These are phyloP conservation scores for Lenzites betulinus DNA, from an alignment of 768 basidiomycete genomes.

Conservation along the genomic window DNA sequence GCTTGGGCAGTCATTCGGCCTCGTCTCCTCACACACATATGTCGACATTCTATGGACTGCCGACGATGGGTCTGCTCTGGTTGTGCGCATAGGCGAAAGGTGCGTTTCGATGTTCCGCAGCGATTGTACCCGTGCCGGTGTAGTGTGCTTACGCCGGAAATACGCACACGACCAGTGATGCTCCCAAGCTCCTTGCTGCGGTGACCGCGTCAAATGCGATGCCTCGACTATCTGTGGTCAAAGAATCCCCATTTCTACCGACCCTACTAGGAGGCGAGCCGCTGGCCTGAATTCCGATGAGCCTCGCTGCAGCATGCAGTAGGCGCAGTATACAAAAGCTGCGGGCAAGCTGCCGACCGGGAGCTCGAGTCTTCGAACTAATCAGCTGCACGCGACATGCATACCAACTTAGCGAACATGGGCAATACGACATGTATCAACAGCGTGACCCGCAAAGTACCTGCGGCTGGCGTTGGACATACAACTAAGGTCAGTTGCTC, in stretches of 20 bases:
- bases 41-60: constrained; percentile 62
- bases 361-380: too few species aligned
- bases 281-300: neutral
- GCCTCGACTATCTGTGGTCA: constrained; percentile 30
- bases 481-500: too few species aligned
- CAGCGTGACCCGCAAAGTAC: too few species aligned
- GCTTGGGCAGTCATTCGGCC: constrained; percentile 55
- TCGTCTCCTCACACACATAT: constrained; percentile 50
- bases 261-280: constrained; percentile 26
- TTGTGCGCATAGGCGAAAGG: constrained; percentile 46
- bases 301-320: too few species aligned
- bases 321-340: too few species aligned
- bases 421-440: too few species aligned
- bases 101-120: too few species aligned
- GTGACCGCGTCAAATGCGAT: constrained; percentile 25
- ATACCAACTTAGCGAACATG: too few species aligned
- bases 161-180: constrained; percentile 25
- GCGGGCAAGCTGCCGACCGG: too few species aligned
- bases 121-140: too few species aligned
- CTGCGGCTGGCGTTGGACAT: too few species aligned
- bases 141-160: neutral
- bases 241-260: constrained; percentile 35
- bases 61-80: constrained; percentile 40
- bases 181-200: constrained; percentile 34
- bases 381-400: too few species aligned